Conservation (phyloP, 2,329 filamentous ascomycete species). For the Neofusicoccum laricinum region DNA sequence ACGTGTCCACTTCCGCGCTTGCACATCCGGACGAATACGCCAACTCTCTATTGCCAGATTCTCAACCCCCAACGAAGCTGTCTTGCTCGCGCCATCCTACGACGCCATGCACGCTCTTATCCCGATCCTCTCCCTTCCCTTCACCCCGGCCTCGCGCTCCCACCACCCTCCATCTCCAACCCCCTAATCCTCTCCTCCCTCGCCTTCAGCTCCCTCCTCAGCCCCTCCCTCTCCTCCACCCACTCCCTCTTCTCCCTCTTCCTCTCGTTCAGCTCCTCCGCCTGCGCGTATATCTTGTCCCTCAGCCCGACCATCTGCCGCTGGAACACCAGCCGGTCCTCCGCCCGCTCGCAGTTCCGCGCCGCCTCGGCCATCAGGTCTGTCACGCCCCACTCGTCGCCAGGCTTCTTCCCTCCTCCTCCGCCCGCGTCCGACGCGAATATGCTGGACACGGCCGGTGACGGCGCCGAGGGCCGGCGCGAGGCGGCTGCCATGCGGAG, state of each 20-base stretch:
- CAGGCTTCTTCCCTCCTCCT: too few relatives aligned
- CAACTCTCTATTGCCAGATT: too few relatives aligned
- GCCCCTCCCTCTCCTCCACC: not conserved
- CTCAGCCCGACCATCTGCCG: not conserved
- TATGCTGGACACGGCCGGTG: not conserved
- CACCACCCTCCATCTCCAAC: not conserved
- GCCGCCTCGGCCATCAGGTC: constrained; percentile 10
- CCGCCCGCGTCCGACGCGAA: too few relatives aligned
- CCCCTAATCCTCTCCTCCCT: not conserved
- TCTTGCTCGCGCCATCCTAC: too few relatives aligned
- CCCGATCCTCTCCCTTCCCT: too few relatives aligned
- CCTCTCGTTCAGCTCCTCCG: not conserved
- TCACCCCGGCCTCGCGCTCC: not conserved
- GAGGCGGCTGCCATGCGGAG: not conserved
- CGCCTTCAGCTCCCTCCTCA: not conserved
- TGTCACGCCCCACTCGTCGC: not conserved
- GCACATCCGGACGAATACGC: too few relatives aligned
- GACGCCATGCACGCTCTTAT: too few relatives aligned
- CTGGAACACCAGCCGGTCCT: constrained; percentile 3
- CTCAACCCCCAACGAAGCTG: too few relatives aligned
- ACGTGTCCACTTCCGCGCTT: too few relatives aligned
- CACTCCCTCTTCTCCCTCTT: not conserved
- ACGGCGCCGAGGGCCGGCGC: not conserved
- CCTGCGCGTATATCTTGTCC: constrained; percentile 6
- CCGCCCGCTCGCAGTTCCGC: not conserved